phyloP scores from a whole-genome alignment of 805 yeast genomes.

The Suhomyces faveliae region DNA sequence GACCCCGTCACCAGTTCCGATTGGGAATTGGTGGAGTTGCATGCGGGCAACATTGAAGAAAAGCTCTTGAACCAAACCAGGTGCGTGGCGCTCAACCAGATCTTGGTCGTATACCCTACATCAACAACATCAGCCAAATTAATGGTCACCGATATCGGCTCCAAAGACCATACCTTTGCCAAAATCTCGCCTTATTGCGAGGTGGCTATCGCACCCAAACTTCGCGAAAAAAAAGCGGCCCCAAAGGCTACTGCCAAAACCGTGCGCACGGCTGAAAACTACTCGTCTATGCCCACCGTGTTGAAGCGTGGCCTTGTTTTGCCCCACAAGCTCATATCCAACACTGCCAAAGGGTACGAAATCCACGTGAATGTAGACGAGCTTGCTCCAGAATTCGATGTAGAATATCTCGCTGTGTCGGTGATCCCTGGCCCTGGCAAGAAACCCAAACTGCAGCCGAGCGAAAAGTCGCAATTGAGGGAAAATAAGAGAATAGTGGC shows the following conservation, averaged over 20 bases:
- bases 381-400: conserved; percentile 8
- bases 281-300: conserved; percentile 31
- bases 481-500: conserved; percentile 52
- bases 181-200: conserved; percentile 63
- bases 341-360: conserved; percentile 37
- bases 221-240: conserved; percentile 19
- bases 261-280: conserved; percentile 11
- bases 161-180: conserved; percentile 45
- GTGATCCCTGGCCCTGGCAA: conserved; percentile 50
- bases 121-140: conserved; percentile 60
- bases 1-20: conserved; percentile 79
- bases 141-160: conserved; percentile 44
- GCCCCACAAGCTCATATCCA: conserved; percentile 46
- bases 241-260: conserved; percentile 26
- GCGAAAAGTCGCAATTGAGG: conserved; percentile 16
- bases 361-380: conserved; percentile 48
- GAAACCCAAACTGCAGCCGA: conserved; percentile 18
- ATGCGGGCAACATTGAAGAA: conserved; percentile 74
- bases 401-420: conserved; percentile 50
- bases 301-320: conserved; percentile 54
- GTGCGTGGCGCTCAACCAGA: conserved; percentile 60
- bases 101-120: conserved; percentile 68
- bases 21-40: conserved; percentile 87
- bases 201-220: conserved; percentile 71
- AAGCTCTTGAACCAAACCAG: conserved; percentile 77